These are phyloP conservation scores for Waltiozyma sp. DNA, from an alignment of 1,139 yeast species.

Conservation along the genomic window DNA sequence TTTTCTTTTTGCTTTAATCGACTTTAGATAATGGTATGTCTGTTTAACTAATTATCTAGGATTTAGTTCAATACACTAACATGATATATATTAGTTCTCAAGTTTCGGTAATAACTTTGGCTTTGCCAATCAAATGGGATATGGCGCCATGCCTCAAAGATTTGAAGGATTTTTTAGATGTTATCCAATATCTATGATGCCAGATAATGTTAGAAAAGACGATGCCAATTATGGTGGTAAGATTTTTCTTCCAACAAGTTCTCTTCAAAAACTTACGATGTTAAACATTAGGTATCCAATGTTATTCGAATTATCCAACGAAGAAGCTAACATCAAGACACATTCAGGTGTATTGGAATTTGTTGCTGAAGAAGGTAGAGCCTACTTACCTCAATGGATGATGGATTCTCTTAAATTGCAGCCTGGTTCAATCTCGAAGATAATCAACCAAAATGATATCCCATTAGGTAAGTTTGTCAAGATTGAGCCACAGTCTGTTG, in stretches of 20 bases:
- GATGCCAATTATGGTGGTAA: constrained; percentile 95
- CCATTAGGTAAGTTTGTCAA: constrained; percentile 84
- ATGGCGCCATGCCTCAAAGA: constrained; percentile 26
- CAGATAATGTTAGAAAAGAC: constrained; percentile 64
- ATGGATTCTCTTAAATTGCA: constrained; percentile 61
- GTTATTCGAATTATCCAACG: constrained; percentile 75
- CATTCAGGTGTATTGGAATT: constrained; percentile 96
- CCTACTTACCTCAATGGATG: constrained; percentile 96
- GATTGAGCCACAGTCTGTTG: constrained; percentile 90
- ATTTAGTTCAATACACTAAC: too few relatives aligned
- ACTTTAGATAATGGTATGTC: too few relatives aligned
- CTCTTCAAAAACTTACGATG: constrained; percentile 79
- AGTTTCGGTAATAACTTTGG: constrained; percentile 21
- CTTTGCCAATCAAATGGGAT: constrained; percentile 10
- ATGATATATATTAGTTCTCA: constrained; percentile 19
- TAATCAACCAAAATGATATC: constrained; percentile 58
- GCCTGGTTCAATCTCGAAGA: constrained; percentile 72
- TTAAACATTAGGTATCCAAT: constrained; percentile 88
- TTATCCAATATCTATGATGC: constrained; percentile 88
- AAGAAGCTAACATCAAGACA: constrained; percentile 45
- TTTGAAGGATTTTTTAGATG: constrained; percentile 83
- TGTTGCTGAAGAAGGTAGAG: constrained; percentile 95
- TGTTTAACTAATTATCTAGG: too few relatives aligned
- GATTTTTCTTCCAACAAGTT: constrained; percentile 88
- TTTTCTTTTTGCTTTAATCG: too few relatives aligned